A percentile compares a stretch with the other conserved stretches of the same genome.
These are phyloP conservation scores for Phaeophleospora eucalypticola DNA, from an alignment of 2,329 filamentous ascomycete species.

Conservation along the genomic window DNA sequence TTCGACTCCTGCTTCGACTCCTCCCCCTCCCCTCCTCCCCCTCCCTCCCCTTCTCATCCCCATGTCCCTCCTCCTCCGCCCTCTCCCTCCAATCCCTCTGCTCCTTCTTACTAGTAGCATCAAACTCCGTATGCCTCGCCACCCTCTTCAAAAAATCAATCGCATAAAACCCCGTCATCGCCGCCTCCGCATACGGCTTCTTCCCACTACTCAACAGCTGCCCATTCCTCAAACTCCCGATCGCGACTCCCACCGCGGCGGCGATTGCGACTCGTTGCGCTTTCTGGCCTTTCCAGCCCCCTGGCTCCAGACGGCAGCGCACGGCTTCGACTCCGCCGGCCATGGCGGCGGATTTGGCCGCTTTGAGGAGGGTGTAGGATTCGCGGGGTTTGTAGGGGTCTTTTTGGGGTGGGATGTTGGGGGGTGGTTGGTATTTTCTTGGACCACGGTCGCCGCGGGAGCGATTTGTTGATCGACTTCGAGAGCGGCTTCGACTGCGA, in stretches of 20 bases:
- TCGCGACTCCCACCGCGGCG: constrained; percentile 42
- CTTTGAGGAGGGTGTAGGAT: constrained; percentile 10
- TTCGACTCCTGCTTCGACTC: too few relatives aligned
- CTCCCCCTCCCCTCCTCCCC: too few relatives aligned
- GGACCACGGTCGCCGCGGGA: too few relatives aligned
- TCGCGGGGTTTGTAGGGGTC: constrained; percentile 8
- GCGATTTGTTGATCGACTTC: neutral
- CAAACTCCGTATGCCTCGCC: constrained; percentile 8
- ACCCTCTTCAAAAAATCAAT: constrained; percentile 13
- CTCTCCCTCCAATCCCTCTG: constrained; percentile 9
- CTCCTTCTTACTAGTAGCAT: constrained; percentile 5
- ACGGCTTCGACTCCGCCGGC: constrained; percentile 59
- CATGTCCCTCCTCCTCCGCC: neutral
- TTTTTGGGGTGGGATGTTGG: constrained; percentile 1
- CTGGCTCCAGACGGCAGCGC: constrained; percentile 80
- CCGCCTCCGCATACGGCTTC: constrained; percentile 13
- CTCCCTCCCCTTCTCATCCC: neutral
- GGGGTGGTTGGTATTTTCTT: neutral
- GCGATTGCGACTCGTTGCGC: constrained; percentile 86
- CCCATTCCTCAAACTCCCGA: constrained; percentile 11
- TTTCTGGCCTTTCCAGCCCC: constrained; percentile 84
- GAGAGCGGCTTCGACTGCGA: neutral
- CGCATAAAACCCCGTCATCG: constrained; percentile 14
- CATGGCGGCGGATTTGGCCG: constrained; percentile 8
- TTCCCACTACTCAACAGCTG: constrained; percentile 5